Evolutionary conservation across 2,329 filamentous ascomycete genomes (phyloP), one percentile per base, ranked within the genome.

Genomic region (Juglanconis sp.): DNA sequence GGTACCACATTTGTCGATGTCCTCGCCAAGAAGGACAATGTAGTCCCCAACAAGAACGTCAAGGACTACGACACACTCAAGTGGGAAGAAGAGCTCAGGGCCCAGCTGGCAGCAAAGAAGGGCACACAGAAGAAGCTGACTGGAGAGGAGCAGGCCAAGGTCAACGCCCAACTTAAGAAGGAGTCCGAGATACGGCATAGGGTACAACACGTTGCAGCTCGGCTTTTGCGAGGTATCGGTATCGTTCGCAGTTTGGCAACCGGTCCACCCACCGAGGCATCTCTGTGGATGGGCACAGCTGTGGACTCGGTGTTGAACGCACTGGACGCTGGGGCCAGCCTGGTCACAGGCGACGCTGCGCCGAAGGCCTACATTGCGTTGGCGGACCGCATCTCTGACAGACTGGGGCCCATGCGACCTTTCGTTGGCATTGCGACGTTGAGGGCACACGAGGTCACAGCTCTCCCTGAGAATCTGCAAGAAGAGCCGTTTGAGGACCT

Each of bases 31-130:
- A 96, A 96, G 71, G 79, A 87, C 61, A 85, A 85, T 63, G 78
- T 81, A 42, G 77, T 89, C 2, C 87, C 92, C 3, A 89, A 92
- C 75, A 98, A 96, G 76, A 96, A 92, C 68, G 88, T 86, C 53
- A 97, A 96, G 72, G 95, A 98, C 71, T 96, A 97, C 68, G 92
- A 99, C 68, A 96, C 92, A 1, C 76, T 97, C 46, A 97, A 96
- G 74, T 99, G 96, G 95, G 95, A 99, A 74, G 90, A 94, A 72
- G 95, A 99, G 65, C 81, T 99, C 7, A 84, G 93, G 60, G 83
- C 86, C 44, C 92, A 97, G 68, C 76, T 99, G 46, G 92, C 93
- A n/a, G 83, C 91, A 71, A 99, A 98, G 79, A 96, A 94, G 73
- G 94, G 94, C 1, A 86, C 90, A 62, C 87, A 92, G 68, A 94